Conservation (phyloP, 257 asterid genomes). For the Salvia hispanica region DNA sequence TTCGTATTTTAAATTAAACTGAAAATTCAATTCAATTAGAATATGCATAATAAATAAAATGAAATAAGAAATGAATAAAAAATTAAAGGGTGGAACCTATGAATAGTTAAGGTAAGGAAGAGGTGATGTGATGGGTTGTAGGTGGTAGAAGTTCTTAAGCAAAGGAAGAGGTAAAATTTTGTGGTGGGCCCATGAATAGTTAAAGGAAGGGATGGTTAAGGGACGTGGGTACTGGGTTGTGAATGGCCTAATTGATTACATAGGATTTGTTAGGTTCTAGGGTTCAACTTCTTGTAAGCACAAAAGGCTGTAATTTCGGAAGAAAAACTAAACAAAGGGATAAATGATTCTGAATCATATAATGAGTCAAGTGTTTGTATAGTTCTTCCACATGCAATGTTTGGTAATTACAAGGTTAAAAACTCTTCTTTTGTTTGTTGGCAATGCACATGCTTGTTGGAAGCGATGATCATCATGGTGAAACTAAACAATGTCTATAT, state of each 20-base stretch:
- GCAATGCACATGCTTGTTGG: neutral
- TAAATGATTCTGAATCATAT: neutral
- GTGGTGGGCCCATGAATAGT: too few species aligned
- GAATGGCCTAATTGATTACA: neutral
- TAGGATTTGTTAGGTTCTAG: conserved; percentile 5
- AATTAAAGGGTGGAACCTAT: too few species aligned
- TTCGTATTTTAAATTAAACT: too few species aligned
- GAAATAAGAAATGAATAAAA: too few species aligned
- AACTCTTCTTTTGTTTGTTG: neutral
- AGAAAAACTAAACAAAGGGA: neutral
- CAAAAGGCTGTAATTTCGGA: neutral
- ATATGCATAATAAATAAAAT: too few species aligned
- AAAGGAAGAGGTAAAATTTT: too few species aligned
- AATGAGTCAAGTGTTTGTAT: conserved; percentile 4
- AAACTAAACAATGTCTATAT: conserved; percentile 13
- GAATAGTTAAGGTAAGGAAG: too few species aligned
- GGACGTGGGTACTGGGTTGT: too few species aligned
- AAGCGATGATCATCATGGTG: conserved; percentile 3
- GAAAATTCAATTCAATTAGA: too few species aligned
- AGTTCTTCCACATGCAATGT: conserved; percentile 11
- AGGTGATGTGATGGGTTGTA: too few species aligned
- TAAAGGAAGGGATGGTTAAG: too few species aligned
- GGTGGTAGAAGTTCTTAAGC: too few species aligned
- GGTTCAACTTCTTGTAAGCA: neutral
- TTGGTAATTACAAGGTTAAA: conserved; percentile 6